Evolutionary conservation across 352 stramenopile genomes (phyloP).

Genomic region (Globisporangium heterothallicum): DNA sequence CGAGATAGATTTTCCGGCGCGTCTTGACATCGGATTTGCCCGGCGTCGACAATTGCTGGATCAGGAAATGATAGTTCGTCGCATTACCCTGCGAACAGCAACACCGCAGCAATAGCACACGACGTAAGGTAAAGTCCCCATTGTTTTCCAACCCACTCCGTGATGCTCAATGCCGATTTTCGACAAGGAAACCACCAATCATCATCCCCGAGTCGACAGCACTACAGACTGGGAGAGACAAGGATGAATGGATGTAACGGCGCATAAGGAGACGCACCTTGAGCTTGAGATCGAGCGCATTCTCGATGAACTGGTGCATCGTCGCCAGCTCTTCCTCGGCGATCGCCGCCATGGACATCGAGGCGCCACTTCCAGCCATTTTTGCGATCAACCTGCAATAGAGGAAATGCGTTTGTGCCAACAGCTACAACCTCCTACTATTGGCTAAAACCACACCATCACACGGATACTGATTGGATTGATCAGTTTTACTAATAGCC

Average conservation of each 20-base stretch:
- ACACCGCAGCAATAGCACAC: not conserved
- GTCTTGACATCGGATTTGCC: slow-evolving; percentile 30
- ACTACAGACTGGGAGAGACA: not conserved
- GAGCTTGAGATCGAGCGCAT: slow-evolving; percentile 71
- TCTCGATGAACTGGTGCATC: slow-evolving; percentile 82
- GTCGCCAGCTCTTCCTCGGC: slow-evolving; percentile 56
- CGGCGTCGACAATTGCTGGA: slow-evolving; percentile 52
- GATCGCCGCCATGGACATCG: slow-evolving; percentile 1
- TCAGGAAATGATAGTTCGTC: slow-evolving; percentile 73
- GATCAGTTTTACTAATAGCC: not conserved
- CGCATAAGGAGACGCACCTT: slow-evolving; percentile 32
- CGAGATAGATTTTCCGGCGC: slow-evolving; percentile 68
- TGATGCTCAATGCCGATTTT: too few relatives aligned
- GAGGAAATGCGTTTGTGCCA: not conserved
- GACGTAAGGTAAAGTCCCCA: not conserved
- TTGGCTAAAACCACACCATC: not conserved
- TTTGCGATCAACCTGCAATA: not conserved
- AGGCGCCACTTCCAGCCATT: slow-evolving; percentile 18
- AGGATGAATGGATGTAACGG: too few relatives aligned
- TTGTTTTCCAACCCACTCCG: too few relatives aligned
- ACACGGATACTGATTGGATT: not conserved
- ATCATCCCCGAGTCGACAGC: not conserved
- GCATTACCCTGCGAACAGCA: slow-evolving; percentile 48
- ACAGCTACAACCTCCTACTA: not conserved
- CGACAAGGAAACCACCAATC: too few relatives aligned